Evolutionary conservation across 805 yeast species (phyloP).

Genomic region (Huiozyma naganishii): DNA sequence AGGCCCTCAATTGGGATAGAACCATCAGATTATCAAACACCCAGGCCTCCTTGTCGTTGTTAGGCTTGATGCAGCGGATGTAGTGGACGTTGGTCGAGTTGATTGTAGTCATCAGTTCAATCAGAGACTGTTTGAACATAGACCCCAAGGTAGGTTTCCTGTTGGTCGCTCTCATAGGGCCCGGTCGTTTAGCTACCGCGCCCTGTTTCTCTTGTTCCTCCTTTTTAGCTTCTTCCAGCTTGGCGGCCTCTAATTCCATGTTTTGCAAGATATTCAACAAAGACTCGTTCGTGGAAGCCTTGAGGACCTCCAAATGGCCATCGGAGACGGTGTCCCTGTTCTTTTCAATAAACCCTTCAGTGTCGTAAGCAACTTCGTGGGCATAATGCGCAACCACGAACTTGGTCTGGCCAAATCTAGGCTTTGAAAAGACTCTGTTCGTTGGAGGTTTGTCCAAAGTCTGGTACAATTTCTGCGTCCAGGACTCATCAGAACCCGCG

Average conservation of each 20-base stretch:
- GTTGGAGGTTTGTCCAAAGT: slow-evolving; percentile 72
- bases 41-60: slow-evolving; percentile 92
- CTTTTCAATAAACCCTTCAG: slow-evolving; percentile 92
- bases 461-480: slow-evolving; percentile 84
- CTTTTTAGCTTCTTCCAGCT: slow-evolving; percentile 31
- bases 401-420: slow-evolving; percentile 86
- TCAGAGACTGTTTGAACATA: slow-evolving; percentile 82
- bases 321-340: slow-evolving; percentile 96
- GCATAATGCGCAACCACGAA: slow-evolving; percentile 92
- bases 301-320: slow-evolving; percentile 81
- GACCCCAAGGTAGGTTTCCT: slow-evolving; percentile 92
- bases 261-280: slow-evolving; percentile 54
- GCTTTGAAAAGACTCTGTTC: slow-evolving; percentile 72
- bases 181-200: slow-evolving; percentile 25
- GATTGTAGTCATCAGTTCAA: slow-evolving; percentile 86
- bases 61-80: slow-evolving; percentile 95
- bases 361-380: slow-evolving; percentile 81
- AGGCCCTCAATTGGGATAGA: slow-evolving; percentile 86
- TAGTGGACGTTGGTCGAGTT: slow-evolving; percentile 93
- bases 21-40: slow-evolving; percentile 93
- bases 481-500: slow-evolving; percentile 82
- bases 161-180: slow-evolving; percentile 36
- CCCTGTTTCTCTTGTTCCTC: slow-evolving; percentile 23
- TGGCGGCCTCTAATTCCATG: slow-evolving; percentile 45
- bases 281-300: slow-evolving; percentile 55